Conservation (phyloP, 768 basidiomycete species). For the Suillus spraguei region DNA sequence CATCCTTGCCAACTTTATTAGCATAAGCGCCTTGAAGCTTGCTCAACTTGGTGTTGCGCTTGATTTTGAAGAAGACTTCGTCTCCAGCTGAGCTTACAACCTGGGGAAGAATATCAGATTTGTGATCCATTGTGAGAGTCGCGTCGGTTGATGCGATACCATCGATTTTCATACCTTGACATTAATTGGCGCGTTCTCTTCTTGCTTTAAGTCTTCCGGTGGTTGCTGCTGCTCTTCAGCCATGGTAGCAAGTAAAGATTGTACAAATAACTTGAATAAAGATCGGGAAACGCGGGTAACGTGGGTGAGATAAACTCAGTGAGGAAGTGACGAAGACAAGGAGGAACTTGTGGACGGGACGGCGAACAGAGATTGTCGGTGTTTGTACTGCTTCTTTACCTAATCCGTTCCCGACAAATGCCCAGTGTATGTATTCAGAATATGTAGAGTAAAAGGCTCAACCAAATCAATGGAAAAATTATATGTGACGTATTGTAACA, state of each 20-base stretch:
- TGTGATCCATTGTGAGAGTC: constrained; percentile 6
- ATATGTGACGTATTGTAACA: constrained; percentile 5
- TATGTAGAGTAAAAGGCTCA: neutral
- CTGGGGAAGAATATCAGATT: constrained; percentile 37
- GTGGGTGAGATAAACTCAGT: constrained; percentile 3
- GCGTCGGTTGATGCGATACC: constrained; percentile 6
- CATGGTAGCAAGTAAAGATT: constrained; percentile 38
- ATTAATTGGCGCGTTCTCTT: constrained; percentile 69
- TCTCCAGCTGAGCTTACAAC: constrained; percentile 77
- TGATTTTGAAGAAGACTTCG: constrained; percentile 98
- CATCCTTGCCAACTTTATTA: constrained; percentile 89
- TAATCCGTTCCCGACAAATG: constrained; percentile 1
- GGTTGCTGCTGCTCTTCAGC: constrained; percentile 56
- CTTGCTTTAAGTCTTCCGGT: constrained; percentile 54
- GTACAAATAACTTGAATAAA: constrained; percentile 6
- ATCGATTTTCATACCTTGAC: constrained; percentile 59
- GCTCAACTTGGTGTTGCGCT: constrained; percentile 87
- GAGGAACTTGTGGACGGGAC: constrained; percentile 4
- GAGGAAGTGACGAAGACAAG: neutral
- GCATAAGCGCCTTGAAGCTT: constrained; percentile 95
- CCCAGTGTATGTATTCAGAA: neutral
- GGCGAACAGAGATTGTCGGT: constrained; percentile 11
- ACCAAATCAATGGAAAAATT: neutral
- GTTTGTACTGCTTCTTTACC: constrained; percentile 12
- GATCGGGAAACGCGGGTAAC: constrained; percentile 3